These are phyloP conservation scores for Hemileccinum rubropunctum DNA, from an alignment of 768 basidiomycete genomes.

Conservation along the genomic window DNA sequence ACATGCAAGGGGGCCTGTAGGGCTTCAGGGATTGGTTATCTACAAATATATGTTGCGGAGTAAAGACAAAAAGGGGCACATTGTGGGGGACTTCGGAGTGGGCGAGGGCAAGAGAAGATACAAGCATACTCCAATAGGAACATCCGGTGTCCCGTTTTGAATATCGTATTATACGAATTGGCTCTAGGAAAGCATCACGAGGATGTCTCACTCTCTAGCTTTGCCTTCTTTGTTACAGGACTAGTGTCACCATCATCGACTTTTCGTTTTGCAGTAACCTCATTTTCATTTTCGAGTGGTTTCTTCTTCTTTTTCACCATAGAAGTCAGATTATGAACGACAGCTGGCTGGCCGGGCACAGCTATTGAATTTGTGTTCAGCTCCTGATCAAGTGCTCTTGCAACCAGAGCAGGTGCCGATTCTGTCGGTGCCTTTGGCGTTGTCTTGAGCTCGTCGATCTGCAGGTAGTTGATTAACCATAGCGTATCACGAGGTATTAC, in stretches of 20 bases:
- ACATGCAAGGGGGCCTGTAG: slow-evolving; percentile 95
- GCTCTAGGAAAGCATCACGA: slow-evolving; percentile 15
- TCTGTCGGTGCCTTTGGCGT: slow-evolving; percentile 60
- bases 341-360: slow-evolving; percentile 33
- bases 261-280: slow-evolving; percentile 59
- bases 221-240: slow-evolving; percentile 58
- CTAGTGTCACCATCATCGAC: slow-evolving; percentile 56
- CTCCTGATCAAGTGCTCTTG: slow-evolving; percentile 68
- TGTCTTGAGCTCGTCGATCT: slow-evolving; percentile 91
- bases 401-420: slow-evolving; percentile 69
- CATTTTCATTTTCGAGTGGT: slow-evolving; percentile 35
- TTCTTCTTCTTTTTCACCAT: slow-evolving; percentile 88
- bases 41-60: slow-evolving; percentile 96
- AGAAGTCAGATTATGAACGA: slow-evolving; percentile 79
- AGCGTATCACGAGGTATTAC: not conserved
- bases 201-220: slow-evolving; percentile 41
- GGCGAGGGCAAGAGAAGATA: slow-evolving; percentile 70
- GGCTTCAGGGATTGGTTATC: slow-evolving; percentile 87
- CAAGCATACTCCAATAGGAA: slow-evolving; percentile 48
- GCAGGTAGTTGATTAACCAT: not conserved
- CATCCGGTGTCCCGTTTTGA: slow-evolving; percentile 25
- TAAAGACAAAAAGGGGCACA: slow-evolving; percentile 67
- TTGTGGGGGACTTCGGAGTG: slow-evolving; percentile 81
- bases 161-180: not conserved
- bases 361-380: slow-evolving; percentile 47